A percentile compares a stretch with the other conserved stretches of the same genome.
Conservation (phyloP, 331 rosid species). For the Malus hybrid region DNA sequence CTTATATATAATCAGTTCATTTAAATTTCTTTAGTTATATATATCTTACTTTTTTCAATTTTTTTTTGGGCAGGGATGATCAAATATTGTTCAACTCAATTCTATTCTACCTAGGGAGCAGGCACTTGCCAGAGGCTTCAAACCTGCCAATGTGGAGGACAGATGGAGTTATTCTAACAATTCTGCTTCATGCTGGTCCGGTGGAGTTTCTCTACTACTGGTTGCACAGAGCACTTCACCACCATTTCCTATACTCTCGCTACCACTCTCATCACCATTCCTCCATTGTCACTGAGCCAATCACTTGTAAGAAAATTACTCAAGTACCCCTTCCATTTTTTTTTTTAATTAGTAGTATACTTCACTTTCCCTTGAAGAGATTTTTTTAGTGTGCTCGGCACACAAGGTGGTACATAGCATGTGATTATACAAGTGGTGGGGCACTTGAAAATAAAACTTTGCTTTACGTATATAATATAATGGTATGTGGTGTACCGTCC, state of each 20-base stretch:
- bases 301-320: slow-evolving; percentile 35
- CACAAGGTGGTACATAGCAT: too few species aligned
- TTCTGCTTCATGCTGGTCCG: slow-evolving; percentile 45
- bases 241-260: slow-evolving; percentile 60
- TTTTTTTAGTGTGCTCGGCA: too few species aligned
- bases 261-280: slow-evolving; percentile 85
- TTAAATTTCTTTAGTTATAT: background rate
- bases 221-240: slow-evolving; percentile 77
- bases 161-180: slow-evolving; percentile 34
- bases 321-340: background rate
- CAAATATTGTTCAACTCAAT: slow-evolving; percentile 52
- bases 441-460: background rate
- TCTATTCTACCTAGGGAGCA: slow-evolving; percentile 16
- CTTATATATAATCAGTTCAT: too few species aligned
- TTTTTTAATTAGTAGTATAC: background rate
- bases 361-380: too few species aligned
- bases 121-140: background rate
- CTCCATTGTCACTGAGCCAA: slow-evolving; percentile 69
- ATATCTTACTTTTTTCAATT: background rate
- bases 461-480: too few species aligned
- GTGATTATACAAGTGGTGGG: too few species aligned
- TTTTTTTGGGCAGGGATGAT: slow-evolving; percentile 21
- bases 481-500: accelerated
- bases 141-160: slow-evolving; percentile 47
- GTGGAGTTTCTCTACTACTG: slow-evolving; percentile 75